phyloP scores from a whole-genome alignment of 2,329 filamentous ascomycete species.

The Emergomyces pasteurianus region DNA sequence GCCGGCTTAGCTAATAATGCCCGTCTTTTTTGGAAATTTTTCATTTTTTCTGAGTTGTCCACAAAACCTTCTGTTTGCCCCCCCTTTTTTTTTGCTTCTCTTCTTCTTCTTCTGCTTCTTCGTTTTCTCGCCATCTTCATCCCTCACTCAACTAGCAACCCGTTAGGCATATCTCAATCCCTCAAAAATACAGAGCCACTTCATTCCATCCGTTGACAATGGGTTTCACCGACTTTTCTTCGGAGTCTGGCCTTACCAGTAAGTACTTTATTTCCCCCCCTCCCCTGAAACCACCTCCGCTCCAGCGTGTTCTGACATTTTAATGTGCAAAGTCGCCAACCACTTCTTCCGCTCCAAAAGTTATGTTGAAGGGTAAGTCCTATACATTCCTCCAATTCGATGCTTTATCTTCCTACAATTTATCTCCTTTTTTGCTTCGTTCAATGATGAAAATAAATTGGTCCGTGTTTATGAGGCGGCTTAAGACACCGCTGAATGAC shows the following conservation, averaged over 20 bases:
- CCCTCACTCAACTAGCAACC: too few species aligned
- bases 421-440: constrained; percentile 13
- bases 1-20: background rate
- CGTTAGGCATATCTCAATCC: too few species aligned
- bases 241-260: constrained; percentile 50
- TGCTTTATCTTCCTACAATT: background rate
- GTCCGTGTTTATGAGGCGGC: constrained; percentile 92
- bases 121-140: too few species aligned
- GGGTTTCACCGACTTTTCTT: constrained; percentile 56
- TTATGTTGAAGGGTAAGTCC: constrained; percentile 71
- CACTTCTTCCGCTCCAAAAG: constrained; percentile 48
- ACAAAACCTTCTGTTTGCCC: background rate
- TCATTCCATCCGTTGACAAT: constrained; percentile 33
- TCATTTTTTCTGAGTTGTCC: too few species aligned
- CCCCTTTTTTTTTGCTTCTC: constrained; percentile 6
- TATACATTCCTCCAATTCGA: constrained; percentile 14
- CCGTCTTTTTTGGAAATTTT: background rate
- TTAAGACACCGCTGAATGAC: constrained; percentile 82
- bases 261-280: constrained; percentile 24
- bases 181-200: constrained; percentile 1
- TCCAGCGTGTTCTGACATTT: constrained; percentile 12
- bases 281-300: constrained; percentile 8
- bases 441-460: constrained; percentile 70
- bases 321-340: constrained; percentile 31
- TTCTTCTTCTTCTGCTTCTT: too few species aligned